Evolutionary conservation across 2,329 filamentous ascomycete genomes (phyloP).

Genomic region (Fusarium tanahbumbuense): DNA sequence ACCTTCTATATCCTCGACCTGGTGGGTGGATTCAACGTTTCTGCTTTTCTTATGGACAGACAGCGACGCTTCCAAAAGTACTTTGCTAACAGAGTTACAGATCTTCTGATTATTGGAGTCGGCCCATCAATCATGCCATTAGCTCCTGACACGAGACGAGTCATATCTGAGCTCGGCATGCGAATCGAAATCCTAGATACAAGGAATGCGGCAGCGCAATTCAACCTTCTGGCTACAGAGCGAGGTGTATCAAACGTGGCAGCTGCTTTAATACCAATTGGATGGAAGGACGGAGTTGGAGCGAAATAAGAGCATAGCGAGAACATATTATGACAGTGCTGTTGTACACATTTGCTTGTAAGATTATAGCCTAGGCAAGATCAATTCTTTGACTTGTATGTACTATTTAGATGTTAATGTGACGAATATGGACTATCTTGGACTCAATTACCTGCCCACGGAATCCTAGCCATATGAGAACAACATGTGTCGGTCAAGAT

Average conservation of each 20-base stretch:
- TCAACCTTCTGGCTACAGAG: constrained; percentile 95
- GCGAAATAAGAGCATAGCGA: constrained; percentile 44
- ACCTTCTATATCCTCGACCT: constrained; percentile 86
- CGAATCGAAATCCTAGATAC: constrained; percentile 91
- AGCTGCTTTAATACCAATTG: constrained; percentile 86
- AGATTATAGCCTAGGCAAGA: background rate
- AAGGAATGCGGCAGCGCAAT: constrained; percentile 91
- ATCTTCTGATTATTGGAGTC: constrained; percentile 89
- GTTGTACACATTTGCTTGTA: constrained; percentile 23
- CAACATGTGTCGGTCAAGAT: background rate
- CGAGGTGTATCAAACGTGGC: constrained; percentile 86
- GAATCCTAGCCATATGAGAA: background rate
- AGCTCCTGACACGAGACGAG: constrained; percentile 76
- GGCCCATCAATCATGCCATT: constrained; percentile 81
- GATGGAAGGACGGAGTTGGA: constrained; percentile 75
- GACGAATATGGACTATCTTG: background rate
- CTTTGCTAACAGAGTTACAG: constrained; percentile 56
- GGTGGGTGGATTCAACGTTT: constrained; percentile 65
- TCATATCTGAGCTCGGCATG: constrained; percentile 83
- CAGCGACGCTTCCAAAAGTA: background rate
- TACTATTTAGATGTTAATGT: background rate
- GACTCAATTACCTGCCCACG: background rate
- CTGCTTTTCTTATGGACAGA: background rate
- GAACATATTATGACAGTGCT: background rate
- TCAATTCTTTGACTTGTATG: background rate